phyloP scores from a whole-genome alignment of 2,329 filamentous ascomycete species.

The Phyllosticta citribraziliensis region DNA sequence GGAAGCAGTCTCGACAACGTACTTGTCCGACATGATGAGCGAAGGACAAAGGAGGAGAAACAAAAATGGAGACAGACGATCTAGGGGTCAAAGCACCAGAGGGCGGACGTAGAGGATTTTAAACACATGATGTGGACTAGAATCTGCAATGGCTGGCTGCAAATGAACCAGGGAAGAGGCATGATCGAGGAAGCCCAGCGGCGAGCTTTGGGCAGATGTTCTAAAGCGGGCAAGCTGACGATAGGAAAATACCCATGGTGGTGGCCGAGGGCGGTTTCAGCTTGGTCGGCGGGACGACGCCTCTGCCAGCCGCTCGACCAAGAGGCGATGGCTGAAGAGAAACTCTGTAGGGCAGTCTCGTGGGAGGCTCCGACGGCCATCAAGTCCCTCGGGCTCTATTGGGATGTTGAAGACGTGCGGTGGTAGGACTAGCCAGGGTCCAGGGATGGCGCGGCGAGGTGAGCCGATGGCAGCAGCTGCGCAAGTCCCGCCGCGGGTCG shows the following conservation, averaged over 20 bases:
- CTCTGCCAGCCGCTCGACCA: neutral
- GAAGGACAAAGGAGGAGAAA: neutral
- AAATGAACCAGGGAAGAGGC: neutral
- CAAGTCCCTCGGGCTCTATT: neutral
- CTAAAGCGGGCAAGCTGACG: neutral
- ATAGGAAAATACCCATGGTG: neutral
- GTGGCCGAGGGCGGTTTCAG: neutral
- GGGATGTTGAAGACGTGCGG: neutral
- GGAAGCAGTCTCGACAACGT: neutral
- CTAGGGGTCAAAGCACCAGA: neutral
- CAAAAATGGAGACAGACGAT: neutral
- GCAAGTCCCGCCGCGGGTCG: neutral
- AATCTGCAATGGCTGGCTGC: neutral
- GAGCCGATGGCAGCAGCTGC: neutral
- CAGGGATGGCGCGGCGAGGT: neutral
- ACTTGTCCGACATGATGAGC: neutral
- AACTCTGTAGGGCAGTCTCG: neutral
- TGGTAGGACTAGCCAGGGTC: neutral
- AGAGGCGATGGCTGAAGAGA: neutral
- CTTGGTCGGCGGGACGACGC: neutral
- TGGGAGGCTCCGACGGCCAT: neutral
- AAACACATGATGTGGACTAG: neutral
- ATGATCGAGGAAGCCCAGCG: neutral
- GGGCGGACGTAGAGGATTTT: neutral
- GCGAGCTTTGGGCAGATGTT: neutral